Percentiles rank a stretch among this genome's conserved stretches.
phyloP scores from a whole-genome alignment of 106 monocot species.

The Iris macrosiphon region DNA sequence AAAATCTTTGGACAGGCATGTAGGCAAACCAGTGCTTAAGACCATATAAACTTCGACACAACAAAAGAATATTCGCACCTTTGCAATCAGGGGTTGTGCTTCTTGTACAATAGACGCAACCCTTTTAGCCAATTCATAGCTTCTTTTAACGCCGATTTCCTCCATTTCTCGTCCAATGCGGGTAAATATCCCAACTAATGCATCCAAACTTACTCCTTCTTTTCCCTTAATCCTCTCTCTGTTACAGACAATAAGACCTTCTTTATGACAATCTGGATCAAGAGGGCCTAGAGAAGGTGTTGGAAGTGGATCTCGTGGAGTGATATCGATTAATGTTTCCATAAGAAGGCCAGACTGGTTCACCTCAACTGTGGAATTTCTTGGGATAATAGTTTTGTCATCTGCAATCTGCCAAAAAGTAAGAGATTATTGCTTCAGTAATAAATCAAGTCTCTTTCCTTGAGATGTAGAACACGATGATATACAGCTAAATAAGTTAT shows the following conservation, averaged over 20 bases:
- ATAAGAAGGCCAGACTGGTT: conserved; percentile 97
- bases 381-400: conserved; percentile 77
- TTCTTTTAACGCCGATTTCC: conserved; percentile 54
- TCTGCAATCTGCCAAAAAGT: conserved; percentile 62
- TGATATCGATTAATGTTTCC: conserved; percentile 90
- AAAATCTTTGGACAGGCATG: too few species aligned
- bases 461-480: too few species aligned
- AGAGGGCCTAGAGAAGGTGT: conserved; percentile 64
- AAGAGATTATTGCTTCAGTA: too few species aligned
- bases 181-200: conserved; percentile 75
- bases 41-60: too few species aligned
- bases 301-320: conserved; percentile 79
- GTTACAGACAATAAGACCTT: conserved; percentile 79
- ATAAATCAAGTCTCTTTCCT: too few species aligned
- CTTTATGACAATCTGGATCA: conserved; percentile 50
- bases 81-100: conserved; percentile 69
- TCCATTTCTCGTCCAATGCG: conserved; percentile 80
- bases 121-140: conserved; percentile 74
- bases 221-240: conserved; percentile 68
- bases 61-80: conserved; percentile 31
- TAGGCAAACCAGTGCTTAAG: too few species aligned
- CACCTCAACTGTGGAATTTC: conserved; percentile 81
- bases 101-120: conserved; percentile 62
- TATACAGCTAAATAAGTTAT: too few species aligned
- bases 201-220: conserved; percentile 89